A percentile compares a stretch with the other conserved stretches of the same genome.
Evolutionary conservation across 148 eudicot genomes (phyloP).

Genomic region (Chenopodium quinoa): DNA sequence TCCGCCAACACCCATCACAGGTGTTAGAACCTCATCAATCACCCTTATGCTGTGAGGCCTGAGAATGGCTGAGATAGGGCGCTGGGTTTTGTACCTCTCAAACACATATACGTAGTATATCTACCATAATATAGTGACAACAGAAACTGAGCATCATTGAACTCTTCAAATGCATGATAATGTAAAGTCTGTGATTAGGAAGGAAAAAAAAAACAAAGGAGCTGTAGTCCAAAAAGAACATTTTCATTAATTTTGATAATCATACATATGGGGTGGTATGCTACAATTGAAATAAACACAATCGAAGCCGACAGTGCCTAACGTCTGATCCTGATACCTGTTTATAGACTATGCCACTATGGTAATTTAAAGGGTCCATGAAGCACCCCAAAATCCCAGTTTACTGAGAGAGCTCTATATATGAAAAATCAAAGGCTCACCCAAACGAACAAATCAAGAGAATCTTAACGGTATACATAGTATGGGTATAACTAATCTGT

Average conservation of each 20-base stretch:
- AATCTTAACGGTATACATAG: constrained; percentile 16
- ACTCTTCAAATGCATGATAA: background rate
- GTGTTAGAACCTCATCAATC: no score
- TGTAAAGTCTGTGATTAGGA: background rate
- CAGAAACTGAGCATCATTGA: background rate
- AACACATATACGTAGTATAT: no score
- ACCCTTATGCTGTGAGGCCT: background rate
- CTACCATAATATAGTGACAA: background rate
- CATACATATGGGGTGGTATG: constrained; percentile 16
- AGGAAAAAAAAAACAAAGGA: no score
- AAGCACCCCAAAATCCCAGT: constrained; percentile 14
- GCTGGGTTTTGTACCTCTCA: background rate
- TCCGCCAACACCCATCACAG: no score
- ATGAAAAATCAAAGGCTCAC: constrained; percentile 25
- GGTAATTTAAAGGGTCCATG: constrained; percentile 18
- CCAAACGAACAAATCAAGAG: constrained; percentile 10
- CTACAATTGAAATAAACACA: constrained; percentile 4
- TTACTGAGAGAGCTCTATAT: constrained; percentile 13
- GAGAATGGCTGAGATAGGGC: background rate
- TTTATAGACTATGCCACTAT: constrained; percentile 2
- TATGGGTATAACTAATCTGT: constrained; percentile 44
- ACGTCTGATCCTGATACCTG: constrained; percentile 13
- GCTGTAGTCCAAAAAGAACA: background rate
- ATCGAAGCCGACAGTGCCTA: background rate
- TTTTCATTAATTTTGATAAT: constrained; percentile 12